phyloP scores from a whole-genome alignment of 73 alveolate genomes.

The Paramecium primaurelia region DNA sequence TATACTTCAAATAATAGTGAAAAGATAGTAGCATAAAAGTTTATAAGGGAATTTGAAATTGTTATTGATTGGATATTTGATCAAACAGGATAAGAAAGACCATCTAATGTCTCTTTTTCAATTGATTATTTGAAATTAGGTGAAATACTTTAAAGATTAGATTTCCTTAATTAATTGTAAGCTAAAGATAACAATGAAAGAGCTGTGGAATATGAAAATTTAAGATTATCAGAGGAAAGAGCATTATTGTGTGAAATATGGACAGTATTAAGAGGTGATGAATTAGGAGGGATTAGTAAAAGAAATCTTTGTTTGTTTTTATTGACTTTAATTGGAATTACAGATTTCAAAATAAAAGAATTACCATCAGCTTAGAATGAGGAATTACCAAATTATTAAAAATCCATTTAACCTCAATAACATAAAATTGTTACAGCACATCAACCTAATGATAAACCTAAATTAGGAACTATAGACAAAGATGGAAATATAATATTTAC shows the following conservation, averaged over 20 bases:
- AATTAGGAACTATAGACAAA: slow-evolving; percentile 45
- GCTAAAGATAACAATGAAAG: slow-evolving; percentile 6
- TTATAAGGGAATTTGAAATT: slow-evolving; percentile 52
- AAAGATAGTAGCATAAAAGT: slow-evolving; percentile 48
- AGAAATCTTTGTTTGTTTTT: slow-evolving; percentile 55
- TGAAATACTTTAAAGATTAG: slow-evolving; percentile 49
- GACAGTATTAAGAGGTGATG: slow-evolving; percentile 58
- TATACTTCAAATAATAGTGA: slow-evolving; percentile 54
- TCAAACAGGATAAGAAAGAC: slow-evolving; percentile 51
- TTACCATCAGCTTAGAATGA: slow-evolving; percentile 19
- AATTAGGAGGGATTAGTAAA: slow-evolving; percentile 58
- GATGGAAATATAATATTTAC: slow-evolving; percentile 54
- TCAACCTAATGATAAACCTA: slow-evolving; percentile 46
- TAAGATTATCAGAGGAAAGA: slow-evolving; percentile 48
- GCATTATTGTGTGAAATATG: slow-evolving; percentile 56
- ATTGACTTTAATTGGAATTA: slow-evolving; percentile 46
- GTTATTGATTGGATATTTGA: slow-evolving; percentile 58
- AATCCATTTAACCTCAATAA: neutral
- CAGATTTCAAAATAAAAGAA: slow-evolving; percentile 45
- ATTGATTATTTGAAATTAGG: slow-evolving; percentile 60
- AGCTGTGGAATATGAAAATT: slow-evolving; percentile 42
- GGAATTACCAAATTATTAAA: neutral
- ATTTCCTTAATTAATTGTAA: slow-evolving; percentile 29
- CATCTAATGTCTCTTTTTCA: slow-evolving; percentile 18
- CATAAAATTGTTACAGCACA: slow-evolving; percentile 32